Percentiles rank a stretch among this genome's conserved stretches.
These are phyloP conservation scores for Exophiala oligosperma DNA, from an alignment of 2,329 filamentous ascomycete genomes.

Conservation along the genomic window DNA sequence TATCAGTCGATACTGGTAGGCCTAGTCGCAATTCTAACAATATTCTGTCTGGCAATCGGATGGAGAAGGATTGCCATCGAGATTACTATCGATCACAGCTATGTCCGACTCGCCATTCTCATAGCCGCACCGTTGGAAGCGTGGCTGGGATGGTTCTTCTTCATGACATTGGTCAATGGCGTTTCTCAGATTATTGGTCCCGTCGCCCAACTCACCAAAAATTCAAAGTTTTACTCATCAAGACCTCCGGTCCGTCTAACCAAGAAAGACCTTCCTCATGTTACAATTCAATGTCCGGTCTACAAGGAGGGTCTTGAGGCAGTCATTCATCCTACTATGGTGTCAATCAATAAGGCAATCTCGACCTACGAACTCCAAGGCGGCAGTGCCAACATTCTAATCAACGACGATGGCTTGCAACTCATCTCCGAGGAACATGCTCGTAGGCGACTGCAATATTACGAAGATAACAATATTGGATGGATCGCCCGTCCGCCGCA, in stretches of 20 bases:
- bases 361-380: slow-evolving; percentile 58
- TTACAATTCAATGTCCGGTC: slow-evolving; percentile 81
- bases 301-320: slow-evolving; percentile 79
- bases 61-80: slow-evolving; percentile 52
- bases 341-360: slow-evolving; percentile 59
- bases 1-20: slow-evolving; percentile 11
- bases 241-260: slow-evolving; percentile 27
- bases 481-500: slow-evolving; percentile 52
- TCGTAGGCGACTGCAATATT: slow-evolving; percentile 48
- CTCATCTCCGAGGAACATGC: slow-evolving; percentile 44
- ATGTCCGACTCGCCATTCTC: slow-evolving; percentile 55
- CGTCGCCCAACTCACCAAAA: slow-evolving; percentile 42
- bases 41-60: slow-evolving; percentile 40
- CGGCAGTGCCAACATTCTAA: slow-evolving; percentile 40
- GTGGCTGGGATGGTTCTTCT: slow-evolving; percentile 58
- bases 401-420: slow-evolving; percentile 43
- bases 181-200: slow-evolving; percentile 46
- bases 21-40: slow-evolving; percentile 2
- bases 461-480: slow-evolving; percentile 53
- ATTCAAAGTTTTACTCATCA: slow-evolving; percentile 48
- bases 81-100: slow-evolving; percentile 50
- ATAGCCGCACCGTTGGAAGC: slow-evolving; percentile 54
- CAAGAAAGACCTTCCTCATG: slow-evolving; percentile 42
- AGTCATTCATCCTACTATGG: slow-evolving; percentile 62
- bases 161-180: slow-evolving; percentile 44